Base-by-base conservation (phyloP, 2,329 filamentous ascomycete genomes). In the Anthostomella pinea region DNA sequence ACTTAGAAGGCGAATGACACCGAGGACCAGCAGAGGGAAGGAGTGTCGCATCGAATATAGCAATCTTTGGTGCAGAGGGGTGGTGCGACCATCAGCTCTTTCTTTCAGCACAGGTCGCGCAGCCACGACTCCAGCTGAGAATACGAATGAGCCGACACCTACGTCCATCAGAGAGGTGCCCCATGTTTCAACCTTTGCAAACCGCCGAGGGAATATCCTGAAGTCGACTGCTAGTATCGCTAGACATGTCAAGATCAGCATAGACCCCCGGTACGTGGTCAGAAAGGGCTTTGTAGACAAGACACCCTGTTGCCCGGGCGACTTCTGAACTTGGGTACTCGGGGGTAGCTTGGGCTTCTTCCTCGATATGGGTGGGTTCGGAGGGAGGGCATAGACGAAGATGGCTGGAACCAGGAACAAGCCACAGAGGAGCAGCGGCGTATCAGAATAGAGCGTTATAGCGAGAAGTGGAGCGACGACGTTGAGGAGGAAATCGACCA, bases 151-250 rank as follows among this genome's bases (percentile, higher is more conserved):
- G 18, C 93, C 93, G 30, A 98, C 93, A 31, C 93, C 93, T 54
- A 97, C 73, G 60, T 98, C 93, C 93, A 98, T 98, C 44, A 98
- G 69, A n/a, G 91, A 97, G 2, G 91, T 96, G 36, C 93, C 93
- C 88, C 93, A 98, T n/a, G 87, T 96, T 65, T 98, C 93, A 3
- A 95, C 93, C 68, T 98, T 98, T 39, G 89, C 93, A 60, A 97
- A 97, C 20, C 93, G 83, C 18, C 93, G 80, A 3, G 93, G 93
- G 55, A 98, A 98, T 41, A 96, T 73, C 13, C 75, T 81, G 60
- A 98, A 98, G 64, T 98, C 93, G 33, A 98, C 93, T 11, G 93
- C 93, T n/a, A 98, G 75, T 51, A 98, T 97, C 34, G 88, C 87
- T 29, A 93, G 67, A 56, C 87, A 94, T 6, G 93, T 98, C 48